Conservation (phyloP, 2,329 filamentous ascomycete species). For the Fusarium sp. region DNA sequence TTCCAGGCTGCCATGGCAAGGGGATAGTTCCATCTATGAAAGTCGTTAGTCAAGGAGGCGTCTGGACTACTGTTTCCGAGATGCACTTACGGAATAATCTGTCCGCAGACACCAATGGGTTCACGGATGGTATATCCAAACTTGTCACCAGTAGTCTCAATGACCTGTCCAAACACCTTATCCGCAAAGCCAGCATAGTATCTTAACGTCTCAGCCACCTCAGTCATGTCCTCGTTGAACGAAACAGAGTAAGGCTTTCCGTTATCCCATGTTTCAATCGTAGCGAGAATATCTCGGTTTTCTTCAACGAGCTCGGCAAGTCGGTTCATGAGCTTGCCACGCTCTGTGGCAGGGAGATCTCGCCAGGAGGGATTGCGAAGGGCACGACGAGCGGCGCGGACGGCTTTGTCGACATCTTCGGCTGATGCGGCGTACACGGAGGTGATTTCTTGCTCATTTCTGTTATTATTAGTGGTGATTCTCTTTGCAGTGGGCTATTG, state of each 20-base stretch:
- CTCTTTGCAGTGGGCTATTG: not conserved
- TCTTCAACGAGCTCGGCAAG: conserved; percentile 76
- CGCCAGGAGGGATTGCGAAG: conserved; percentile 75
- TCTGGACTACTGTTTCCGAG: accelerated
- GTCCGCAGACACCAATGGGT: conserved; percentile 78
- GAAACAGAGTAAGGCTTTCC: conserved; percentile 73
- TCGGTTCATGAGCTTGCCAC: conserved; percentile 75
- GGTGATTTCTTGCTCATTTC: conserved; percentile 46
- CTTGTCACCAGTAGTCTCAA: conserved; percentile 73
- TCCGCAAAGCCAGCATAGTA: conserved; percentile 85
- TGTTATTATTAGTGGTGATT: not conserved
- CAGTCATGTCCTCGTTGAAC: conserved; percentile 70
- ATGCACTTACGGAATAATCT: conserved; percentile 68
- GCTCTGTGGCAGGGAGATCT: conserved; percentile 70
- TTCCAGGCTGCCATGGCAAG: conserved; percentile 68
- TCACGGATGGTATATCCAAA: conserved; percentile 80
- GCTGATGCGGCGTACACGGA: conserved; percentile 45
- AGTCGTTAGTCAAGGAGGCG: not conserved
- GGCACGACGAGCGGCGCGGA: conserved; percentile 67
- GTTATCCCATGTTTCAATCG: conserved; percentile 83
- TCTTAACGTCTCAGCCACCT: conserved; percentile 60
- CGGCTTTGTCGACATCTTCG: conserved; percentile 47
- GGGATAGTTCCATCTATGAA: conserved; percentile 71
- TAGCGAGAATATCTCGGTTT: conserved; percentile 61
- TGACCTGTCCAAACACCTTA: conserved; percentile 80